Percentiles rank a stretch among this genome's conserved stretches.
These are phyloP conservation scores for Dipodascopsis uninucleata DNA, from an alignment of 805 yeast species.

Conservation along the genomic window DNA sequence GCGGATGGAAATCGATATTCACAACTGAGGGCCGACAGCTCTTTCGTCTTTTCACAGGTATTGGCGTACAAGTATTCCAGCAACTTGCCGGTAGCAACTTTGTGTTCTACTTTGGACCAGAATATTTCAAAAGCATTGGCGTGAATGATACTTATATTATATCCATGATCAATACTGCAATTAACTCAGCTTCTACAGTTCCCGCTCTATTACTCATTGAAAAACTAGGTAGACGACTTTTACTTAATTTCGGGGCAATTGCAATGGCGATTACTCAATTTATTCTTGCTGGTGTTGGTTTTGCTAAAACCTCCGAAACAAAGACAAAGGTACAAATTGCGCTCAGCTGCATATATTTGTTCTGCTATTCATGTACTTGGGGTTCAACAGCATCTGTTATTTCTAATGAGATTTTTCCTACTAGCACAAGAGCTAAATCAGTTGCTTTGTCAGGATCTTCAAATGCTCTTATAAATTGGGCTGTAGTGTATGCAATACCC, in stretches of 20 bases:
- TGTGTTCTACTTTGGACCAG: conserved; percentile 81
- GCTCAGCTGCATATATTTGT: conserved; percentile 56
- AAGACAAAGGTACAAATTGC: conserved; percentile 48
- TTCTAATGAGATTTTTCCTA: conserved; percentile 3
- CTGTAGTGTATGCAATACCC: conserved; percentile 35
- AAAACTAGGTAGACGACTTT: conserved; percentile 69
- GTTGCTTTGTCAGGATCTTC: conserved; percentile 1
- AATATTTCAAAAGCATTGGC: conserved; percentile 68
- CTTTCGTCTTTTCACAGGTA: conserved; percentile 56
- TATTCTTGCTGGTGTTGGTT: conserved; percentile 63
- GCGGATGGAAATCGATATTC: conserved; percentile 9
- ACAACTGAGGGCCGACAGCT: conserved; percentile 32
- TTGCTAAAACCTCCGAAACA: conserved; percentile 24
- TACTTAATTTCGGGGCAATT: conserved; percentile 65
- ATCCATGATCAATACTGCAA: conserved; percentile 74
- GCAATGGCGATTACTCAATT: conserved; percentile 68
- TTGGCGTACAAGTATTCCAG: conserved; percentile 68
- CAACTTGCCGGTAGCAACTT: conserved; percentile 88
- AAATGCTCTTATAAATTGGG: background rate
- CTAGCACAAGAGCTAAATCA: background rate
- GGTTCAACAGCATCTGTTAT: conserved; percentile 48
- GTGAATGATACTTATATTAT: conserved; percentile 60
- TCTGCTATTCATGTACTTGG: conserved; percentile 78
- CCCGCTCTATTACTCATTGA: conserved; percentile 82
- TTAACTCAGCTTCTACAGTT: conserved; percentile 70